These are phyloP conservation scores for Plectosphaerella plurivora DNA, from an alignment of 2,329 filamentous ascomycete genomes.

Conservation along the genomic window DNA sequence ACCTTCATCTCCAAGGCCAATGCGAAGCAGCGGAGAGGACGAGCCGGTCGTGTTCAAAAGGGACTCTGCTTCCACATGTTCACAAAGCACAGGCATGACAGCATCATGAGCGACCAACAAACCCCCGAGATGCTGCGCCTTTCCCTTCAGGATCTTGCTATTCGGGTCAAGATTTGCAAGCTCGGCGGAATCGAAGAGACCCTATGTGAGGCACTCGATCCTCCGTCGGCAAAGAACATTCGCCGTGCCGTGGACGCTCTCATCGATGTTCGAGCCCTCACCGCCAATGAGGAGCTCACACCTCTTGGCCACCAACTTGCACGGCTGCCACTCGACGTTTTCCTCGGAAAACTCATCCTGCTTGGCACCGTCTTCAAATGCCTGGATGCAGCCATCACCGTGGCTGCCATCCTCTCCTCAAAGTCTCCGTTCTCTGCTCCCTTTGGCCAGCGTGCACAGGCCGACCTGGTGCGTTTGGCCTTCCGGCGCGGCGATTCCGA, in stretches of 20 bases:
- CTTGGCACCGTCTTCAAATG: conserved; percentile 85
- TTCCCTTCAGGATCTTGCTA: conserved; percentile 89
- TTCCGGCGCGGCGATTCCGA: conserved; percentile 90
- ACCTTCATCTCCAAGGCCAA: conserved; percentile 95
- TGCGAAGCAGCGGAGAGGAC: conserved; percentile 88
- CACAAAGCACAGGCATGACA: conserved; percentile 83
- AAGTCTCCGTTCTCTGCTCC: conserved; percentile 91
- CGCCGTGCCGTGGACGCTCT: conserved; percentile 88
- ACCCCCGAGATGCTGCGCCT: conserved; percentile 94
- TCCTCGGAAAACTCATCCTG: conserved; percentile 88
- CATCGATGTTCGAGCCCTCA: conserved; percentile 88
- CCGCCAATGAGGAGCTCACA: conserved; percentile 75
- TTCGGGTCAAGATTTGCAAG: conserved; percentile 96
- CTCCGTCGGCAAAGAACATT: conserved; percentile 88
- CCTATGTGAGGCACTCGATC: conserved; percentile 80
- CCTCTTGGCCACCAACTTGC: conserved; percentile 82
- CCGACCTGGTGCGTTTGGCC: conserved; percentile 70
- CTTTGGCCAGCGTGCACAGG: conserved; percentile 77
- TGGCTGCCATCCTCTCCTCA: conserved; percentile 87
- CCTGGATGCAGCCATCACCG: conserved; percentile 84
- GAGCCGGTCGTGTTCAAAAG: conserved; percentile 92
- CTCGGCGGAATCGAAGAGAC: conserved; percentile 91
- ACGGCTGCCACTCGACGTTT: conserved; percentile 85
- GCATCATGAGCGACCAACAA: conserved; percentile 82
- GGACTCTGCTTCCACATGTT: conserved; percentile 96